Conservation (phyloP, 2,329 filamentous ascomycete genomes). For the Aspergillus sp. region DNA sequence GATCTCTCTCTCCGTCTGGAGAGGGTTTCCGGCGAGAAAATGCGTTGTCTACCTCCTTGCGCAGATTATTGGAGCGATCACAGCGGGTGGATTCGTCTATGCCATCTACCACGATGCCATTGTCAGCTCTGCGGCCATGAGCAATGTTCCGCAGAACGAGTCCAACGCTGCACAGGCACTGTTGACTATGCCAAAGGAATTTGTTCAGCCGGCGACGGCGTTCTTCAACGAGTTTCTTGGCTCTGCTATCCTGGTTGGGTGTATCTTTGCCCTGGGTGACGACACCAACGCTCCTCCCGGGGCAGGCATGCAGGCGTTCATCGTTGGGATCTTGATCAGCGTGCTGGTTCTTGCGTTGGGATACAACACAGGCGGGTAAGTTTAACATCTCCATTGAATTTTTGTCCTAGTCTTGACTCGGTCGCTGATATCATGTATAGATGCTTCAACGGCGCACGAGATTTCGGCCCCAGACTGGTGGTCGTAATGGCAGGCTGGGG, state of each 20-base stretch:
- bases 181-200: constrained; percentile 1
- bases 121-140: constrained; percentile 13
- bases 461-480: constrained; percentile 35
- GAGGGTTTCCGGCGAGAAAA: constrained; percentile 32
- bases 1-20: constrained; percentile 31
- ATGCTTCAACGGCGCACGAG: constrained; percentile 34
- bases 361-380: constrained; percentile 35
- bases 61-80: constrained; percentile 35
- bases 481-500: constrained; percentile 33
- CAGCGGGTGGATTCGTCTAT: constrained; percentile 32
- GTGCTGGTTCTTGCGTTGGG: constrained; percentile 21
- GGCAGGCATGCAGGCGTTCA: constrained; percentile 40
- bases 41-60: constrained; percentile 29
- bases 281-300: constrained; percentile 45
- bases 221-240: constrained; percentile 40
- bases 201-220: constrained; percentile 25
- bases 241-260: constrained; percentile 29
- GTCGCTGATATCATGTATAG: constrained; percentile 6
- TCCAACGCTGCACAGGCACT: constrained; percentile 12
- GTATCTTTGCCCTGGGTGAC: constrained; percentile 39
- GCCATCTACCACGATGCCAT: constrained; percentile 37
- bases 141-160: constrained; percentile 5
- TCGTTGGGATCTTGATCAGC: constrained; percentile 15
- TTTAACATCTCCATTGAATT: neutral
- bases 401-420: neutral